Base-by-base conservation (phyloP, 129 eudicot species). In the Escallonia rubra region DNA sequence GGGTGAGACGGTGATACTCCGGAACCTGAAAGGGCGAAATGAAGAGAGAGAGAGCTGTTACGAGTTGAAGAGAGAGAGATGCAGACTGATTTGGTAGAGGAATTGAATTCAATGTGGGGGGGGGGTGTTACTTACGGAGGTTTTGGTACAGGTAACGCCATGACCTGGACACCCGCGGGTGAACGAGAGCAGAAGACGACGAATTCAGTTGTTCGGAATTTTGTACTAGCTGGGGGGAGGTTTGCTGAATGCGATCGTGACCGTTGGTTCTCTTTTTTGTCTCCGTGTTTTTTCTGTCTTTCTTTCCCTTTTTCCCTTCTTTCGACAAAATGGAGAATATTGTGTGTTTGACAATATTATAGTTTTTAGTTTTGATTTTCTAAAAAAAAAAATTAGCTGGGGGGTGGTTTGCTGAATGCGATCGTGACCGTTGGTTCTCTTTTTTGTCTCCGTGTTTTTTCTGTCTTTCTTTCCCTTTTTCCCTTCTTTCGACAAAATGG, bases 51-150 rank as follows among this genome's bases (percentile, higher is more conserved):
- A 55, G 10, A 11, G 23, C 45, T 8, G 65, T 11, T 6, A 40
- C 2, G 61, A 10, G 60, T 23, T 4, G 61, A 52, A 50, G 70
- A 48, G 71, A 52, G 71, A 51, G 71, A 66, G n/a, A 61, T 15
- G 6, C 49, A 43, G 65, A 61, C 34, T 8, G 49, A 39, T 6
- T 4, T 64, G 71, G 59, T 52, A 6, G 71, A 66, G 42, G 71
- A 38, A 66, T 34, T 66, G 61, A 66, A 66, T 66, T n/a, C 15
- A 23, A 23, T 23, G 34, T 23, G 34, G 34, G 34, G 34, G 34
- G 39, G 49, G 6, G 67, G 6, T 13, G 3, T 55, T 9, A 14
- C n/a, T 23, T 41, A 48, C 43, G 5, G 47, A 2, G 23, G 34
- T 1, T 15, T 4, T 1, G 59, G 61, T 66, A 54, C 3, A 10